These are phyloP conservation scores for Wickerhamiella shivajii DNA, from an alignment of 805 yeast genomes.

Conservation along the genomic window DNA sequence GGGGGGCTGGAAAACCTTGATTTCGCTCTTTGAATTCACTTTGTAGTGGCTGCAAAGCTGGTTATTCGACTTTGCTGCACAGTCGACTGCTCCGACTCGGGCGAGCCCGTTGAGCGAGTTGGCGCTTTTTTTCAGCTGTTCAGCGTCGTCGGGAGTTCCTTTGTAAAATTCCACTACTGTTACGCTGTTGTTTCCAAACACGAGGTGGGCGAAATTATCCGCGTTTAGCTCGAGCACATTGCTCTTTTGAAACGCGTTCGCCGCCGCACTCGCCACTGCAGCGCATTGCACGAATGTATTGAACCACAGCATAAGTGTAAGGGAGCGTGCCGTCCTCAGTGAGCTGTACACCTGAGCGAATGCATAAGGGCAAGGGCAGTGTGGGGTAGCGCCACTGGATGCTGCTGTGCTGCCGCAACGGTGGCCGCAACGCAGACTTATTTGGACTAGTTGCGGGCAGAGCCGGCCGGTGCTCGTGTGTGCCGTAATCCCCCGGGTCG, in stretches of 20 bases:
- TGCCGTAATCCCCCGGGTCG: too few relatives aligned
- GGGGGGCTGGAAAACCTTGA: conserved; percentile 74
- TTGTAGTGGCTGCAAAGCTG: conserved; percentile 51
- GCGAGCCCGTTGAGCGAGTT: conserved; percentile 34
- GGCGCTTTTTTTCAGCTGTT: conserved; percentile 51
- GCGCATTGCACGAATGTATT: too few relatives aligned
- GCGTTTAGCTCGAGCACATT: conserved; percentile 15
- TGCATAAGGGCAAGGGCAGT: too few relatives aligned
- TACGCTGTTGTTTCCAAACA: conserved; percentile 59
- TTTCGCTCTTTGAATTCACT: conserved; percentile 70
- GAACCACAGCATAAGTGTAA: too few relatives aligned
- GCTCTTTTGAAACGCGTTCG: conserved; percentile 9
- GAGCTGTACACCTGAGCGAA: too few relatives aligned
- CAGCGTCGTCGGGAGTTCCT: conserved; percentile 50
- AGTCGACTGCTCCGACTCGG: conserved; percentile 66
- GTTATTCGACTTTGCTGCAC: conserved; percentile 59
- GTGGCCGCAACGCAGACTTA: too few relatives aligned
- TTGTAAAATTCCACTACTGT: conserved; percentile 80
- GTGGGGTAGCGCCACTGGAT: too few relatives aligned
- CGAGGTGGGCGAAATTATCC: conserved; percentile 46
- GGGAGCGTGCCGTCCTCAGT: too few relatives aligned
- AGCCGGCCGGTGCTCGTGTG: too few relatives aligned
- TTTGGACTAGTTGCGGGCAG: too few relatives aligned
- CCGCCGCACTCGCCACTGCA: conserved; percentile 7
- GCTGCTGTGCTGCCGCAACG: too few relatives aligned